Percentiles rank a stretch among this genome's conserved stretches.
phyloP scores from a whole-genome alignment of 306 rosid species.

The Bauhinia variegata region DNA sequence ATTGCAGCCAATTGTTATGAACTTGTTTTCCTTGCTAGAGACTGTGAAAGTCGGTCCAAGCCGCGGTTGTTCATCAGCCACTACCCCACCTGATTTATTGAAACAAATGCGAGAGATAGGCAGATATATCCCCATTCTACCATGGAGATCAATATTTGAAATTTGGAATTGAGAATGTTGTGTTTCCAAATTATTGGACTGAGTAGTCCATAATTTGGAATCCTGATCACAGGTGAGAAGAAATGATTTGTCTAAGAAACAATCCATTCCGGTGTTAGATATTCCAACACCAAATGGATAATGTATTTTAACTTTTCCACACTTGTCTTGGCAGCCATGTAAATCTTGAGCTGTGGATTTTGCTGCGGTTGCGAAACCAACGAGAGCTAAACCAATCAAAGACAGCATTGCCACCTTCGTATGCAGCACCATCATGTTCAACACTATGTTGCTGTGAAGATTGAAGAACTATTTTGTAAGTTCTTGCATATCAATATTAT shows the following conservation, averaged over 20 bases:
- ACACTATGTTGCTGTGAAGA: neutral
- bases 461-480: too few relatives aligned
- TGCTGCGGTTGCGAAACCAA: neutral
- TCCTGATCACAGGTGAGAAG: slow-evolving; percentile 22
- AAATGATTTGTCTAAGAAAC: neutral
- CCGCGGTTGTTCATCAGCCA: accelerated
- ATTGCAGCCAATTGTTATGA: slow-evolving; percentile 38
- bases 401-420: neutral
- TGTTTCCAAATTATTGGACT: too few relatives aligned
- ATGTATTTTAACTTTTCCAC: slow-evolving; percentile 51
- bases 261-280: neutral
- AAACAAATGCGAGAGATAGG: neutral
- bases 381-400: neutral
- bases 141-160: slow-evolving; percentile 17
- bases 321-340: slow-evolving; percentile 27
- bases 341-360: neutral
- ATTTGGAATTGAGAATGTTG: neutral
- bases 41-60: neutral
- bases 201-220: neutral
- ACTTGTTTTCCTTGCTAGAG: slow-evolving; percentile 36
- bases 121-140: neutral
- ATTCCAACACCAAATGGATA: slow-evolving; percentile 51
- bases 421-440: neutral
- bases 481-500: too few relatives aligned
- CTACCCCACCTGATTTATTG: neutral